These are phyloP conservation scores for Teunomyces gatunensis DNA, from an alignment of 805 yeast genomes.

Conservation along the genomic window DNA sequence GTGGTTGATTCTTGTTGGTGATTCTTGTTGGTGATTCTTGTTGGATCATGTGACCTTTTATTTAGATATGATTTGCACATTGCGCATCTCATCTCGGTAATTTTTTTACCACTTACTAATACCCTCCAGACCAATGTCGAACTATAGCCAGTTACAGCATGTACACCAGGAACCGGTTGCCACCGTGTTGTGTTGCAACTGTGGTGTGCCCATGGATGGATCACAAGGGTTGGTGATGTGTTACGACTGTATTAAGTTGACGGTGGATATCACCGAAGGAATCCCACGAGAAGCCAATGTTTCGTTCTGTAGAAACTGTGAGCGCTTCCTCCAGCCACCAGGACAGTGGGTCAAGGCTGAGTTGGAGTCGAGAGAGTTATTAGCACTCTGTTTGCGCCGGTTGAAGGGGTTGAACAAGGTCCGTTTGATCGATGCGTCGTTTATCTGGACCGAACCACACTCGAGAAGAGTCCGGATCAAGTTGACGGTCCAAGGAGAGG, in stretches of 20 bases:
- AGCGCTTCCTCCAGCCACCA: constrained; percentile 93
- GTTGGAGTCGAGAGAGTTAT: constrained; percentile 85
- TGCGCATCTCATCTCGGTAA: background rate
- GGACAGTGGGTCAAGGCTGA: constrained; percentile 89
- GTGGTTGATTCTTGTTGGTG: too few species aligned
- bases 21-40: too few species aligned
- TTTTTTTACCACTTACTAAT: background rate
- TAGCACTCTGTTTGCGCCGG: constrained; percentile 86
- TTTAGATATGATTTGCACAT: too few species aligned
- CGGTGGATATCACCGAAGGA: constrained; percentile 91
- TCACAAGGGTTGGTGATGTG: constrained; percentile 93
- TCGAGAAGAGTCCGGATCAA: constrained; percentile 91
- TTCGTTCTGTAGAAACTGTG: constrained; percentile 96
- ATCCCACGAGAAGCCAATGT: constrained; percentile 88
- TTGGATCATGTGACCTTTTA: too few species aligned
- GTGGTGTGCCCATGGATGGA: constrained; percentile 98
- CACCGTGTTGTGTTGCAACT: constrained; percentile 94
- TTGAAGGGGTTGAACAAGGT: constrained; percentile 85
- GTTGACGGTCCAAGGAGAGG: constrained; percentile 95
- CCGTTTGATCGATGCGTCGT: constrained; percentile 87
- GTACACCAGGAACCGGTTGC: constrained; percentile 46
- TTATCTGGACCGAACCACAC: constrained; percentile 99
- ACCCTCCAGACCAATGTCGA: constrained; percentile 35
- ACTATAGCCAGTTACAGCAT: constrained; percentile 42
- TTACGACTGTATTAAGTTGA: constrained; percentile 92